Base-by-base conservation (phyloP, 257 asterid genomes). In the Linaria vulgaris region DNA sequence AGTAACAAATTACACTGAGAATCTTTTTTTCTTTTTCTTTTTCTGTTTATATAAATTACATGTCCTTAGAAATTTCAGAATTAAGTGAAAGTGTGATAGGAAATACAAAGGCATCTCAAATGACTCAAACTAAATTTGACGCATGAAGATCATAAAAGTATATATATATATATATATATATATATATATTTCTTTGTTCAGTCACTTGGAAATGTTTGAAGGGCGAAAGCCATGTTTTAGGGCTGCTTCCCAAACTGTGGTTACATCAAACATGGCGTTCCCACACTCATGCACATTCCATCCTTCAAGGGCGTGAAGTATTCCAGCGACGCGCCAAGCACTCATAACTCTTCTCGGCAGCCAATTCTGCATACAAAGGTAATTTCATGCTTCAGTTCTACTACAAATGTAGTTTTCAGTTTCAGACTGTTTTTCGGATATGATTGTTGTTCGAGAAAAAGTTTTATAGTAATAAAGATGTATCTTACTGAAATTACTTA, bases 321-420 rank as follows among this genome's bases (percentile, higher is more conserved):
- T 84, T 47, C 97, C 97, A 14, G 91, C 94, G 51, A 81, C 79
- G 9, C 91, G 83, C 73, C 80, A 78, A 6, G 95, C 95, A 41
- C 96, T 86, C 80, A 83, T 66, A 21, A 72, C 90, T 74, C 90
- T 75, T 55, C 96, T 78, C 16, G 90, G 92, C 74, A 86, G 46
- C 96, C 95, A 89, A 53, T 86, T 86, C 97, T 85, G 69, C 47
- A 61, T 52, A 61, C 19, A 50, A 22, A 44, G 15, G 24, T 20
- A 16, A 1, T 16, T 7, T 45, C 3, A 12, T 12, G 2, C 15
- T 45, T 45, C 15, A 12, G 5, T 17, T 14, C n/a, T n/a, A n/a
- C n/a, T n/a, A n/a, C n/a, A n/a, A n/a, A n/a, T n/a, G n/a, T n/a
- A n/a, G n/a, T n/a, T n/a, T n/a, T n/a, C n/a, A n/a, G n/a, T n/a